Evolutionary conservation across 768 basidiomycete species (phyloP), one percentile per base, ranked within the genome.

Genomic region (Auricularia heimuer): DNA sequence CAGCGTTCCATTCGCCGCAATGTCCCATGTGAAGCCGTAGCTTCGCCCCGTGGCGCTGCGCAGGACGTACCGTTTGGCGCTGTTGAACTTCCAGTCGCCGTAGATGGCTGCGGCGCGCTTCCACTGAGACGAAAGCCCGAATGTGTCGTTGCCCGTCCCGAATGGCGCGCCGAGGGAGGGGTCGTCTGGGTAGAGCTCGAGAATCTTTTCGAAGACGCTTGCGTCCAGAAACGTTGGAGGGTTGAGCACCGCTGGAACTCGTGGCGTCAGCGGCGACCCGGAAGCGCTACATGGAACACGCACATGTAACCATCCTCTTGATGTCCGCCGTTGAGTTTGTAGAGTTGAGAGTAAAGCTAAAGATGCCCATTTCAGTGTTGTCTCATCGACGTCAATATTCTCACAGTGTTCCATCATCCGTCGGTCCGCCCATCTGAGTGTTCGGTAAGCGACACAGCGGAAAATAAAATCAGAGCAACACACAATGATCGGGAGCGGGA

Each of bases 111-210:
- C 68, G n/a, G 69, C 70, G 44, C 77, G 77, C 65, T 81, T 81
- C 68, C 71, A 81, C 10, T 73, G 71, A 24, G 70, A 63, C n/a
- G 73, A 72, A 10, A 78, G 68, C 0, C 80, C 80, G 66, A 81
- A 82, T 0, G 79, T 79, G 29, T 79, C 68, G 65, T 77, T 75
- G 4, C 81, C 80, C 2, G 81, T 82, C 11, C 73, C 74, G 67
- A 76, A 83, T 0, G 82, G 82, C 0, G 79, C 78, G 3, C 82
- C 82, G 36, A 74, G 65, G 16, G 78, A 70, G 21, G 81, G 77
- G 42, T 72, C 69, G 64, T 79, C 71, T 0, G 81, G 80, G 68
- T 83, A 82, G 3, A 80, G 67, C 29, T 77, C 64, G 0, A 80
- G 65, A 0, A 81, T 35, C 16, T 64, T 67, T 7, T 74, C 68